A percentile compares a stretch with the other conserved stretches of the same genome.
phyloP scores from a whole-genome alignment of 345 rosid species.

The Atalantia buxifolia region DNA sequence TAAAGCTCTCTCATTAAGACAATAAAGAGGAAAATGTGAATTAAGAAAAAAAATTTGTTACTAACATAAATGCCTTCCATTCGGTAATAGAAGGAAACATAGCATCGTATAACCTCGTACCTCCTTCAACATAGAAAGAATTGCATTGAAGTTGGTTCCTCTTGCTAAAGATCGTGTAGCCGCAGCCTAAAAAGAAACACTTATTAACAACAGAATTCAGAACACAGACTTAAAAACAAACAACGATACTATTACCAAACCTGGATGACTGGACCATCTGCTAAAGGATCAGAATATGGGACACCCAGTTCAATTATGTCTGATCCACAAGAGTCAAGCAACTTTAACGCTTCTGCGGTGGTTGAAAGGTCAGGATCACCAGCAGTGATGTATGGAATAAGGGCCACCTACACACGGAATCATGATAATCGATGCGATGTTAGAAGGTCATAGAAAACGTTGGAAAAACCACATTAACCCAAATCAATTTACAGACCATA shows the following conservation, averaged over 20 bases:
- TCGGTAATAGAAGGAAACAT: not conserved
- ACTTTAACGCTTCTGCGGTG: constrained; percentile 76
- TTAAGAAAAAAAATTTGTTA: not conserved
- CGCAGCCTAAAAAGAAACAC: constrained; percentile 63
- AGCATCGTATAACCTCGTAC: constrained; percentile 27
- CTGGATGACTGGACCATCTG: constrained; percentile 96
- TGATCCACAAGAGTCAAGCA: constrained; percentile 71
- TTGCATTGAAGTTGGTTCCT: constrained; percentile 70
- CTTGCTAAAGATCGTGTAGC: constrained; percentile 77
- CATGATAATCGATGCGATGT: not conserved
- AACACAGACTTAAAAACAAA: not conserved
- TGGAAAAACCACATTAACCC: not conserved
- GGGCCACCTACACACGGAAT: constrained; percentile 58
- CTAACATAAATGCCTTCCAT: not conserved
- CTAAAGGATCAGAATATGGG: constrained; percentile 88
- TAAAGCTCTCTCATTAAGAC: not conserved
- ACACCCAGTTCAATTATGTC: constrained; percentile 90
- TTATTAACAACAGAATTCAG: constrained; percentile 4
- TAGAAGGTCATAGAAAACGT: not conserved
- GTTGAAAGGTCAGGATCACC: constrained; percentile 99
- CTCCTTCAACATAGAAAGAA: constrained; percentile 72
- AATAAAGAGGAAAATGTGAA: not conserved
- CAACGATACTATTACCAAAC: constrained; percentile 25
- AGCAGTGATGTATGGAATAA: constrained; percentile 88
- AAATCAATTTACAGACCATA: not conserved